Evolutionary conservation across 2,329 filamentous ascomycete species (phyloP).

Genomic region (Shiraia sp.): DNA sequence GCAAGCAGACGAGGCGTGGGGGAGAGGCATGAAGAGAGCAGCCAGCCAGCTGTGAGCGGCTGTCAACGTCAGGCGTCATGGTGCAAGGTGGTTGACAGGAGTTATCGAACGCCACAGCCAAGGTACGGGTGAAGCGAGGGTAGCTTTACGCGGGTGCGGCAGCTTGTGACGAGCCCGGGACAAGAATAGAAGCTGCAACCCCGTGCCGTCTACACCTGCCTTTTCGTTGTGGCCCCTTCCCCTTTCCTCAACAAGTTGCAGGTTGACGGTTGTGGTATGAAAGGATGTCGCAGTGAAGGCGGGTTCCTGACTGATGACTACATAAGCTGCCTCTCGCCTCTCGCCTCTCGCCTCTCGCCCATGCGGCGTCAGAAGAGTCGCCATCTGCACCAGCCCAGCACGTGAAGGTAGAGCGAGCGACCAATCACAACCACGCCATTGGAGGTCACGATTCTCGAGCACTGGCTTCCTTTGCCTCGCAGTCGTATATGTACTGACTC

Average conservation of each 20-base stretch:
- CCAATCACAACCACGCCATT: constrained; percentile 1
- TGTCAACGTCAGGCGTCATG: constrained; percentile 11
- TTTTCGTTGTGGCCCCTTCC: background rate
- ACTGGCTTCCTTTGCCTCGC: too few relatives aligned
- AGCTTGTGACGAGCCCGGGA: background rate
- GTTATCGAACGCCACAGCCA: constrained; percentile 4
- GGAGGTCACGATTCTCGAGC: background rate
- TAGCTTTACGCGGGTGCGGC: constrained; percentile 1
- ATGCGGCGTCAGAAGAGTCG: background rate
- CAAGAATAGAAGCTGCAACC: constrained; percentile 1
- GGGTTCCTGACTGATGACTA: too few relatives aligned
- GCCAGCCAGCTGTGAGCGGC: constrained; percentile 6
- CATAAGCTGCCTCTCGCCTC: too few relatives aligned
- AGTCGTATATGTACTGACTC: too few relatives aligned
- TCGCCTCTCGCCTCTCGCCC: too few relatives aligned
- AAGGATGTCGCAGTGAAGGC: too few relatives aligned
- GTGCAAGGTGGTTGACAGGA: constrained; percentile 5
- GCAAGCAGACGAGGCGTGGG: background rate
- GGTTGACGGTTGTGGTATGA: too few relatives aligned
- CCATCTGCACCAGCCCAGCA: background rate
- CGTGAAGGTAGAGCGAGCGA: background rate
- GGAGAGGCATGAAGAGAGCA: constrained; percentile 5
- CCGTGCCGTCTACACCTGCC: background rate
- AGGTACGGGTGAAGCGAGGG: background rate
- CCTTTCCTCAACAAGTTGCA: constrained; percentile 3